Evolutionary conservation across 1,284 basidiomycete genomes (phyloP).

Genomic region (Ustilago lituana): DNA sequence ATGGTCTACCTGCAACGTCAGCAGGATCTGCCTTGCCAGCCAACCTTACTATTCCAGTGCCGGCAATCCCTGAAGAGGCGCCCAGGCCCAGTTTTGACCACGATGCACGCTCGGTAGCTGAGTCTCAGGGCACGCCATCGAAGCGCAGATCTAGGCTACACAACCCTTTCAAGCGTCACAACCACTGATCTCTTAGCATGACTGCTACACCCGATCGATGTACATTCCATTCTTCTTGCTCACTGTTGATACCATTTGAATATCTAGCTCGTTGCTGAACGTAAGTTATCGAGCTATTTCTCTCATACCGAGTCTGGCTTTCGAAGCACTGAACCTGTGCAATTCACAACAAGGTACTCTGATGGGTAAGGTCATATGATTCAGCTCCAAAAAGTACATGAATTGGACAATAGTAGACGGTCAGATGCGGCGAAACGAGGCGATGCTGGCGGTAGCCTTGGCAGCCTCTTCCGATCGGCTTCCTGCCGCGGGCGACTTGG

Average conservation of each 20-base stretch:
- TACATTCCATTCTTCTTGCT: too few species aligned
- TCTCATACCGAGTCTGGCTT: too few species aligned
- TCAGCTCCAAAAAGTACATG: too few species aligned
- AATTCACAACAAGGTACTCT: too few species aligned
- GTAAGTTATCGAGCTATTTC: too few species aligned
- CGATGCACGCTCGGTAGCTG: slow-evolving; percentile 30
- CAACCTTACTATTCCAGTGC: slow-evolving; percentile 23
- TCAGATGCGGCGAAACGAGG: slow-evolving; percentile 40
- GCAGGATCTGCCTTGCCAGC: slow-evolving; percentile 13
- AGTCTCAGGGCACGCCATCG: slow-evolving; percentile 39
- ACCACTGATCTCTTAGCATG: slow-evolving; percentile 6
- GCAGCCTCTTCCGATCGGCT: slow-evolving; percentile 24
- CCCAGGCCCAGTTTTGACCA: slow-evolving; percentile 26
- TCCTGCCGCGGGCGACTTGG: slow-evolving; percentile 4
- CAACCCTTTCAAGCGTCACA: slow-evolving; percentile 58
- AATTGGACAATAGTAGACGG: background rate
- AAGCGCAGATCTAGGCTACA: slow-evolving; percentile 50
- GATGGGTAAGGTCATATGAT: too few species aligned
- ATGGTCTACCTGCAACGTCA: slow-evolving; percentile 24
- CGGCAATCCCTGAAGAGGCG: slow-evolving; percentile 32
- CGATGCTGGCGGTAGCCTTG: slow-evolving; percentile 36
- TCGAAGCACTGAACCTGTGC: too few species aligned
- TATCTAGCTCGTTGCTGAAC: too few species aligned
- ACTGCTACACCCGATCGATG: too few species aligned
- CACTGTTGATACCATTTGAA: slow-evolving; percentile 1